These are phyloP conservation scores for Pterocarpus macrocarpus DNA, from an alignment of 306 rosid genomes.

Conservation along the genomic window DNA sequence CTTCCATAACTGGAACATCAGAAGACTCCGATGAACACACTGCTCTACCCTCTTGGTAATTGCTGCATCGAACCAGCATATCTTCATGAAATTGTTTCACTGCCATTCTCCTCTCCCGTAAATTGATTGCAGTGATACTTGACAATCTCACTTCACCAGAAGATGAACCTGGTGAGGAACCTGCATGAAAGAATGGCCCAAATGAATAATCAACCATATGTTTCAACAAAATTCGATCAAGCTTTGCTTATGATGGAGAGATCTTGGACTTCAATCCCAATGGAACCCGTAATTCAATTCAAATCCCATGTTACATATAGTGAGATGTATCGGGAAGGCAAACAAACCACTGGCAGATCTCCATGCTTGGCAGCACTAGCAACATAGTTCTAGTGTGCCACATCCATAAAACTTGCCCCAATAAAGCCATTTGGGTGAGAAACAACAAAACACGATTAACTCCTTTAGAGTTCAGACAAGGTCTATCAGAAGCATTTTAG, in stretches of 20 bases:
- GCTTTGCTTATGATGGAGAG: background rate
- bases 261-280: conserved; percentile 11
- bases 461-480: background rate
- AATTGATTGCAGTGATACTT: conserved; percentile 43
- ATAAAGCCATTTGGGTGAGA: conserved; percentile 13
- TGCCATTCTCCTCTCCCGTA: conserved; percentile 47
- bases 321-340: conserved; percentile 24
- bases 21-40: conserved; percentile 54
- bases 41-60: conserved; percentile 49
- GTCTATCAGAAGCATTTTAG: conserved; percentile 17
- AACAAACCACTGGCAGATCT: conserved; percentile 20
- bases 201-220: conserved; percentile 26
- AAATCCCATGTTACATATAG: conserved; percentile 13
- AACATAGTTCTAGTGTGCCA: conserved; percentile 10
- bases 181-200: conserved; percentile 45
- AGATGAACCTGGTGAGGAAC: conserved; percentile 59
- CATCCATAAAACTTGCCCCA: conserved; percentile 7
- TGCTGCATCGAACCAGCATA: conserved; percentile 55
- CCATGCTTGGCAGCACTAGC: conserved; percentile 29
- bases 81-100: conserved; percentile 45
- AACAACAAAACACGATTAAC: conserved; percentile 10
- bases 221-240: conserved; percentile 13
- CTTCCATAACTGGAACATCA: conserved; percentile 50
- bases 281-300: background rate
- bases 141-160: conserved; percentile 55